Conservation (phyloP, 345 rosid species). For the Euphorbia lathyris region DNA sequence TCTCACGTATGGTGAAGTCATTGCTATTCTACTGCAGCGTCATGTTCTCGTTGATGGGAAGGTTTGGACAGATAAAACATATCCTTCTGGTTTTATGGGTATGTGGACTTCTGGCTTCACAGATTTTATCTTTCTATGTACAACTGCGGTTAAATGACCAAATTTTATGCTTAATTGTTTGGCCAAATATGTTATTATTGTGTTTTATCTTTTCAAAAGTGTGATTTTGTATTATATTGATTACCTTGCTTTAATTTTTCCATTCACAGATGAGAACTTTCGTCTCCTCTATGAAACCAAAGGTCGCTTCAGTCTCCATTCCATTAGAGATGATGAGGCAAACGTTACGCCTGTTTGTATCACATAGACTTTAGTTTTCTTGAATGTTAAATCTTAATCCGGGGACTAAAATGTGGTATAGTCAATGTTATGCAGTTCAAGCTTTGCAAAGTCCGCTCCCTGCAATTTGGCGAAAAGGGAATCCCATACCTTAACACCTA, state of each 20-base stretch:
- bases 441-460: neutral
- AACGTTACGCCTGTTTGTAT: constrained; percentile 1
- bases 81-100: no score
- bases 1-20: neutral
- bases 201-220: no score
- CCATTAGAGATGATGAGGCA: constrained; percentile 10
- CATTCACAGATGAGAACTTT: constrained; percentile 1
- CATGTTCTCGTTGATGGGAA: constrained; percentile 3
- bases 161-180: neutral
- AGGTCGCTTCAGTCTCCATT: no score
- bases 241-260: no score
- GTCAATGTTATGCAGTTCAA: constrained; percentile 1
- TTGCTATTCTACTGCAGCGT: constrained; percentile 4
- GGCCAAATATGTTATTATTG: no score
- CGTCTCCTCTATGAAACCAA: no score
- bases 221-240: no score
- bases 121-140: no score
- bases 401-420: neutral
- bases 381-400: neutral
- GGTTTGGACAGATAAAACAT: constrained; percentile 4
- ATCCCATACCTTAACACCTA: constrained; percentile 6
- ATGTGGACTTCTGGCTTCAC: neutral
- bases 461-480: constrained; percentile 9
- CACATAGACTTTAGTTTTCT: neutral
- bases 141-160: no score